Evolutionary conservation across 78 protist species (phyloP).

Genomic region (Abeoforma whisleri): DNA sequence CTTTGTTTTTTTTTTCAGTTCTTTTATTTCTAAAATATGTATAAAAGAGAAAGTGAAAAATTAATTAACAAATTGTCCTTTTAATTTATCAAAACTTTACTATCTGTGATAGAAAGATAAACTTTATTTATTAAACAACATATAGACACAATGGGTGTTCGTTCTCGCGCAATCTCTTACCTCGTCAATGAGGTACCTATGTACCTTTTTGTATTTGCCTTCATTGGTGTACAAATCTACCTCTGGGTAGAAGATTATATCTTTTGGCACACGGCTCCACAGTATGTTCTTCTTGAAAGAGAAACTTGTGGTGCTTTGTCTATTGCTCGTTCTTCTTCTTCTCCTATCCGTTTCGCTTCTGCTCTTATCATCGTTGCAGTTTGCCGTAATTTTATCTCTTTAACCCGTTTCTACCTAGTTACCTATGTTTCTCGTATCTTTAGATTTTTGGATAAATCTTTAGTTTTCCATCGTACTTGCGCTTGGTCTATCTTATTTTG

Average conservation of each 20-base stretch:
- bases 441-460: slow-evolving; percentile 71
- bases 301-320: slow-evolving; percentile 27
- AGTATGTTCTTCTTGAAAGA: background rate
- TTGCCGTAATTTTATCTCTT: slow-evolving; percentile 58
- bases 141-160: too few relatives aligned
- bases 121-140: too few relatives aligned
- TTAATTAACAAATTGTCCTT: too few relatives aligned
- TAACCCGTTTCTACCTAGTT: background rate
- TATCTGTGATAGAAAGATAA: too few relatives aligned
- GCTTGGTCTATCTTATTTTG: slow-evolving; percentile 55
- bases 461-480: slow-evolving; percentile 56
- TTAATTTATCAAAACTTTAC: too few relatives aligned
- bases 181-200: too few relatives aligned
- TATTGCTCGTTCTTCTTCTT: slow-evolving; percentile 55
- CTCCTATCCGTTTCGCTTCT: slow-evolving; percentile 53
- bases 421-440: slow-evolving; percentile 19
- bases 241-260: background rate
- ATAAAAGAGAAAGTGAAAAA: too few relatives aligned
- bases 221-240: background rate
- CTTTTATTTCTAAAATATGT: too few relatives aligned
- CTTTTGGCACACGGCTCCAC: background rate
- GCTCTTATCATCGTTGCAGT: slow-evolving; percentile 67
- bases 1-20: too few relatives aligned
- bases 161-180: too few relatives aligned
- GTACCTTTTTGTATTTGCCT: too few relatives aligned